phyloP scores from a whole-genome alignment of 2,329 filamentous ascomycete genomes.

The Verticillium isaacii region DNA sequence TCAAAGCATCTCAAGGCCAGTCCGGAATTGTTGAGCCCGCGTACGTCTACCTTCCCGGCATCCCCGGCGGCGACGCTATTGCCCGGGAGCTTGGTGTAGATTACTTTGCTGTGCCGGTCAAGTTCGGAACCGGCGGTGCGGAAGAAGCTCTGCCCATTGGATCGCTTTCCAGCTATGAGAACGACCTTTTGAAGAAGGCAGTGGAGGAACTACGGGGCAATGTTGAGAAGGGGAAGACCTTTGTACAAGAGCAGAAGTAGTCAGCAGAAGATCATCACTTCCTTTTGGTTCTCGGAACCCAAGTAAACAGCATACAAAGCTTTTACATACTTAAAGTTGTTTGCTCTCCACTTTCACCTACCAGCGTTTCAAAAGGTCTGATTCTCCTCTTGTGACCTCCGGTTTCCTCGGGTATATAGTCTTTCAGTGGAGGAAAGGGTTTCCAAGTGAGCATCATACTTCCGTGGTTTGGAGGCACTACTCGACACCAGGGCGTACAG shows the following conservation, averaged over 20 bases:
- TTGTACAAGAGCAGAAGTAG: not conserved
- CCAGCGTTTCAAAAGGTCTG: too few relatives aligned
- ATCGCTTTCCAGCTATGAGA: not conserved
- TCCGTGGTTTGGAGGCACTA: too few relatives aligned
- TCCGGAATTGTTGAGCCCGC: slow-evolving; percentile 61
- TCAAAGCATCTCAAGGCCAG: slow-evolving; percentile 67
- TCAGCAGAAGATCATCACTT: too few relatives aligned
- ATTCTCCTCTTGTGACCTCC: too few relatives aligned
- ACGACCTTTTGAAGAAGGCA: not conserved
- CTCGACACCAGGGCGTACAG: too few relatives aligned
- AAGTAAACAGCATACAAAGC: too few relatives aligned
- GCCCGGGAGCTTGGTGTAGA: slow-evolving; percentile 59
- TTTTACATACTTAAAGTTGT: too few relatives aligned
- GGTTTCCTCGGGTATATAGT: too few relatives aligned
- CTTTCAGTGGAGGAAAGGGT: too few relatives aligned
- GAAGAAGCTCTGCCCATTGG: not conserved
- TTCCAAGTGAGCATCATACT: too few relatives aligned
- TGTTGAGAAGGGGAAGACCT: slow-evolving; percentile 3
- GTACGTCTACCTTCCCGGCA: slow-evolving; percentile 63
- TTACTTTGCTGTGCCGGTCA: slow-evolving; percentile 25
- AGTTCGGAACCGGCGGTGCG: not conserved
- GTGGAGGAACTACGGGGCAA: not conserved
- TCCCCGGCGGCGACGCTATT: slow-evolving; percentile 61
- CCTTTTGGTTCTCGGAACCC: too few relatives aligned
- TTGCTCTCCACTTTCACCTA: too few relatives aligned